phyloP scores from a whole-genome alignment of 1,284 basidiomycete species.

The Sporisorium reilianum region DNA sequence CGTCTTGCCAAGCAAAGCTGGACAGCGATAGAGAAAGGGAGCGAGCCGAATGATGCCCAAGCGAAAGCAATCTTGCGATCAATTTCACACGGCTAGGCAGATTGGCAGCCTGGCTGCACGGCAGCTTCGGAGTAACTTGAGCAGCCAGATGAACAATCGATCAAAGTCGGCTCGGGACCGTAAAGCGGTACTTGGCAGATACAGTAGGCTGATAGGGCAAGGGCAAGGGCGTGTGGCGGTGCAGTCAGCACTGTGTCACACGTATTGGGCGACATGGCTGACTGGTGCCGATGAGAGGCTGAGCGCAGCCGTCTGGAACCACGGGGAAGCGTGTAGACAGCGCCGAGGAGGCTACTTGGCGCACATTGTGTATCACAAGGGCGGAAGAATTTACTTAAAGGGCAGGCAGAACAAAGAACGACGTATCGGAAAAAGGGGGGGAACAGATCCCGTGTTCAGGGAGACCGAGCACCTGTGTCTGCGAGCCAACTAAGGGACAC shows the following conservation, averaged over 20 bases:
- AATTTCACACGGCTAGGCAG: neutral
- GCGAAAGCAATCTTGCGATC: neutral
- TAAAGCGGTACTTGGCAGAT: no score
- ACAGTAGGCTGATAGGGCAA: no score
- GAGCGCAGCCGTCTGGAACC: neutral
- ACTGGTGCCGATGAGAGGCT: neutral
- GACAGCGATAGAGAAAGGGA: neutral
- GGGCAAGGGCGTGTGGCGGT: no score
- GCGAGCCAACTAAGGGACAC: neutral
- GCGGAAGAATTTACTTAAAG: neutral
- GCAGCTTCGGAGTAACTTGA: neutral
- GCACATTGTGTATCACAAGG: neutral
- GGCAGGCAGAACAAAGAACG: neutral
- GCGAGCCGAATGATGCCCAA: neutral
- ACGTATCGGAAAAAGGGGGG: neutral
- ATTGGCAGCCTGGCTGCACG: neutral
- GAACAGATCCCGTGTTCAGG: neutral
- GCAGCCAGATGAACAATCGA: neutral
- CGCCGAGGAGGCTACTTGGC: neutral
- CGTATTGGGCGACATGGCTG: neutral
- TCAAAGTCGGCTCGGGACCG: neutral
- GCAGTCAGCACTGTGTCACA: no score
- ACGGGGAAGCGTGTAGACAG: neutral
- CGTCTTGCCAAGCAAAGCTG: neutral
- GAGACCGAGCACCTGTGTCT: neutral